These are phyloP conservation scores for Salvia splendens DNA, from an alignment of 257 asterid species.

Conservation along the genomic window DNA sequence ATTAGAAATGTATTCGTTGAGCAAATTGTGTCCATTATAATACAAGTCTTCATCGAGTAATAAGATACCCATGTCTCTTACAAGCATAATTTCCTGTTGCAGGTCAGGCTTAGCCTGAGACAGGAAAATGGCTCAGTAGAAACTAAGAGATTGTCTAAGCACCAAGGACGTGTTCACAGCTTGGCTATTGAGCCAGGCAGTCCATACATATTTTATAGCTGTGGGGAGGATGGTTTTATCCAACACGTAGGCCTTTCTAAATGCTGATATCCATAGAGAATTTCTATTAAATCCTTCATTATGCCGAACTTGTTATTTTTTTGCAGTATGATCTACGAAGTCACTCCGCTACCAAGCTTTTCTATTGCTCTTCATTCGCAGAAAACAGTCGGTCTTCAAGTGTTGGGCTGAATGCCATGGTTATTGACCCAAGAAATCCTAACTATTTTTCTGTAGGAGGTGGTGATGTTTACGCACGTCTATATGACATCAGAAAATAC, in stretches of 20 bases:
- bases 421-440: conserved; percentile 77
- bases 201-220: conserved; percentile 73
- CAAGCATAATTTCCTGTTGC: conserved; percentile 27
- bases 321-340: conserved; percentile 84
- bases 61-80: conserved; percentile 2
- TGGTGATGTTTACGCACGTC: conserved; percentile 68
- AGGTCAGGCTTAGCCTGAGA: conserved; percentile 75
- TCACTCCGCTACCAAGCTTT: conserved; percentile 61
- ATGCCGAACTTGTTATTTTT: conserved; percentile 29
- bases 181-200: conserved; percentile 90
- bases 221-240: conserved; percentile 83
- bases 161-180: conserved; percentile 75
- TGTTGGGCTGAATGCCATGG: conserved; percentile 62
- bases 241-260: conserved; percentile 58
- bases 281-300: conserved; percentile 18
- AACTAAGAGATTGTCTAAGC: conserved; percentile 63
- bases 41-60: conserved; percentile 22
- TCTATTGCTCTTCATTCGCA: conserved; percentile 51
- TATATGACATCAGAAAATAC: conserved; percentile 67
- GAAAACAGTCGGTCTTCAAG: conserved; percentile 41
- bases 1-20: not conserved
- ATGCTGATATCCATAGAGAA: conserved; percentile 2
- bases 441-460: conserved; percentile 76
- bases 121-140: conserved; percentile 64
- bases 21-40: conserved; percentile 6